Evolutionary conservation across 1,284 basidiomycete species (phyloP).

Genomic region (Malassezia equina): DNA sequence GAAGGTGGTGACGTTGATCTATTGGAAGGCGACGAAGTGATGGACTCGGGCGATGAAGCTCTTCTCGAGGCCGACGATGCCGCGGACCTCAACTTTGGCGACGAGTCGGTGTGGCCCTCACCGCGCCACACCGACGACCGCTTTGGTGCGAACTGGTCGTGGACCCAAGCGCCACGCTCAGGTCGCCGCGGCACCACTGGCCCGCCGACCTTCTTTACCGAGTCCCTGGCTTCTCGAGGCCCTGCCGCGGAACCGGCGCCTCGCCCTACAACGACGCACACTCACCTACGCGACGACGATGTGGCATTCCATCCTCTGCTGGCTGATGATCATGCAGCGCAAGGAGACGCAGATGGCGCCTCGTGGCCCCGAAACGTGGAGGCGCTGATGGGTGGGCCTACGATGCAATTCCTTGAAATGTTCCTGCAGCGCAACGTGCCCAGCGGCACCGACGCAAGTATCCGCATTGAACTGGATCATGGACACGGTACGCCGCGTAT

Average conservation of each 20-base stretch:
- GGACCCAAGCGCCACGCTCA: constrained; percentile 25
- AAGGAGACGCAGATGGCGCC: constrained; percentile 11
- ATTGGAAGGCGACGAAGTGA: constrained; percentile 21
- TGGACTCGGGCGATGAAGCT: constrained; percentile 22
- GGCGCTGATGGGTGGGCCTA: constrained; percentile 68
- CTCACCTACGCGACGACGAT: background rate
- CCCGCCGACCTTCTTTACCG: background rate
- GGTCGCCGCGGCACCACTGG: background rate
- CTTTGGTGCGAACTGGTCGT: constrained; percentile 45
- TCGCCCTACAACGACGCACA: background rate
- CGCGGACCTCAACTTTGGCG: constrained; percentile 35
- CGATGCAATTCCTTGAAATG: constrained; percentile 72
- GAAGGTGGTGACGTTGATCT: constrained; percentile 14
- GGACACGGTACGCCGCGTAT: constrained; percentile 23
- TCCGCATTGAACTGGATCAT: constrained; percentile 36
- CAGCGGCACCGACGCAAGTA: constrained; percentile 18
- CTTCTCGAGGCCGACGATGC: constrained; percentile 29
- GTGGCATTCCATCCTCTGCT: constrained; percentile 62
- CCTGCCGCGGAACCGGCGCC: background rate
- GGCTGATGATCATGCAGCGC: constrained; percentile 52
- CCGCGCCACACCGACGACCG: constrained; percentile 29
- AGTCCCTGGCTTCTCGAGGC: background rate
- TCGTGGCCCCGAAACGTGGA: constrained; percentile 62
- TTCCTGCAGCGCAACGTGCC: constrained; percentile 51
- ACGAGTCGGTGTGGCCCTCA: constrained; percentile 17